These are phyloP conservation scores for Kodamaea sp. DNA, from an alignment of 1,139 yeast species.

Conservation along the genomic window DNA sequence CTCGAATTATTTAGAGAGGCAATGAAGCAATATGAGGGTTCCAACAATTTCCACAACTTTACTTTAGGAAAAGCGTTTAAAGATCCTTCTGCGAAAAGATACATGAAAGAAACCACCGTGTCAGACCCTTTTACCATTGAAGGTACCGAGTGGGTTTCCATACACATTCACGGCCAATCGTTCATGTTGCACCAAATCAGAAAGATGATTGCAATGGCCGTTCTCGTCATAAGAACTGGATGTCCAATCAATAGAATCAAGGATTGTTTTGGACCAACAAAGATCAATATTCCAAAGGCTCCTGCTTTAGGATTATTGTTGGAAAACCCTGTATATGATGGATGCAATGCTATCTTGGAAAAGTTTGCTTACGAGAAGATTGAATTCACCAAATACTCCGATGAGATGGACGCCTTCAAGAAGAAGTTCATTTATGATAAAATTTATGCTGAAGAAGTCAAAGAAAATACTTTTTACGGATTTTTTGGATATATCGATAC, in stretches of 20 bases:
- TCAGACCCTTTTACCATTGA: slow-evolving; percentile 92
- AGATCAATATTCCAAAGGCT: slow-evolving; percentile 92
- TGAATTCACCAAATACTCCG: slow-evolving; percentile 64
- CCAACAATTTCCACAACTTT: slow-evolving; percentile 94
- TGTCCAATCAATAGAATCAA: slow-evolving; percentile 73
- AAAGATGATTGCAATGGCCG: slow-evolving; percentile 97
- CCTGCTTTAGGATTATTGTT: slow-evolving; percentile 91
- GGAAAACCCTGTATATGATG: slow-evolving; percentile 90
- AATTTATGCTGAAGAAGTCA: slow-evolving; percentile 84
- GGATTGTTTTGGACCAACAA: slow-evolving; percentile 75
- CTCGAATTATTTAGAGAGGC: slow-evolving; percentile 65
- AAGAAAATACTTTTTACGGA: slow-evolving; percentile 84
- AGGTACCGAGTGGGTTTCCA: slow-evolving; percentile 94
- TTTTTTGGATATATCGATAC: slow-evolving; percentile 88
- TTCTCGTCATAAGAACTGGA: slow-evolving; percentile 80
- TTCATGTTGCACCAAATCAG: slow-evolving; percentile 98
- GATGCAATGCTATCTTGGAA: slow-evolving; percentile 70
- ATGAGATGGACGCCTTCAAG: slow-evolving; percentile 83
- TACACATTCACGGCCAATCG: slow-evolving; percentile 96
- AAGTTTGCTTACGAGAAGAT: slow-evolving; percentile 80
- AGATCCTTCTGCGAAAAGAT: slow-evolving; percentile 83
- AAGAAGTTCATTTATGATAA: slow-evolving; percentile 87
- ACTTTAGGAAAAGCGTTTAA: slow-evolving; percentile 86
- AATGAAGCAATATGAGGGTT: slow-evolving; percentile 75
- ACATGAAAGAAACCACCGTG: slow-evolving; percentile 75